These are phyloP conservation scores for Lentinula edodes DNA, from an alignment of 768 basidiomycete species.

Conservation along the genomic window DNA sequence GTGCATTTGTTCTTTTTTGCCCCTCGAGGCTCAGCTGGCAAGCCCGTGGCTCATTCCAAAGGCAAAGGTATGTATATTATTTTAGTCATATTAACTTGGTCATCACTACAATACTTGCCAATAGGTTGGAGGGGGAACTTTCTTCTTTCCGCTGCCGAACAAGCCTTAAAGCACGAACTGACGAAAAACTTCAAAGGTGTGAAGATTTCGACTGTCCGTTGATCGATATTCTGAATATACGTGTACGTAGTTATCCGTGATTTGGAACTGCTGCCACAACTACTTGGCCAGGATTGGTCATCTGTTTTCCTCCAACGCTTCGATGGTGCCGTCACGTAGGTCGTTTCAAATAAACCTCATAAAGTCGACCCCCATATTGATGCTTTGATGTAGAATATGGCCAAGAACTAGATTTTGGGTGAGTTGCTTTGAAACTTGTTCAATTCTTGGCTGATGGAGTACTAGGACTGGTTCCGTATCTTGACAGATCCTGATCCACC, in stretches of 20 bases:
- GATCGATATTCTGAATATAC: background rate
- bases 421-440: conserved; percentile 16
- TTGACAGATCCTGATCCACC: conserved; percentile 76
- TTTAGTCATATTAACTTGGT: background rate
- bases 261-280: conserved; percentile 88
- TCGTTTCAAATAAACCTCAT: conserved; percentile 10
- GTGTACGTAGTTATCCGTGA: conserved; percentile 74
- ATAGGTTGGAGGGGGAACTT: conserved; percentile 94
- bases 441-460: background rate
- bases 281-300: conserved; percentile 94
- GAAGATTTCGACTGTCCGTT: background rate
- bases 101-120: background rate
- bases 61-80: conserved; percentile 65
- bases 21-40: conserved; percentile 81
- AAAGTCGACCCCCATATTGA: conserved; percentile 19
- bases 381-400: conserved; percentile 55
- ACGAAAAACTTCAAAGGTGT: conserved; percentile 90
- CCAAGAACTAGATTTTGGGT: conserved; percentile 78
- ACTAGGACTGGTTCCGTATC: conserved; percentile 77
- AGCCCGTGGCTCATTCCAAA: conserved; percentile 90
- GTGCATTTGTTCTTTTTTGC: conserved; percentile 96
- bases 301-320: conserved; percentile 94
- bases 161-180: conserved; percentile 91
- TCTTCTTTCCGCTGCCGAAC: conserved; percentile 85
- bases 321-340: conserved; percentile 83